phyloP scores from a whole-genome alignment of 2,329 filamentous ascomycete genomes.

The Lecanosticta acicola region DNA sequence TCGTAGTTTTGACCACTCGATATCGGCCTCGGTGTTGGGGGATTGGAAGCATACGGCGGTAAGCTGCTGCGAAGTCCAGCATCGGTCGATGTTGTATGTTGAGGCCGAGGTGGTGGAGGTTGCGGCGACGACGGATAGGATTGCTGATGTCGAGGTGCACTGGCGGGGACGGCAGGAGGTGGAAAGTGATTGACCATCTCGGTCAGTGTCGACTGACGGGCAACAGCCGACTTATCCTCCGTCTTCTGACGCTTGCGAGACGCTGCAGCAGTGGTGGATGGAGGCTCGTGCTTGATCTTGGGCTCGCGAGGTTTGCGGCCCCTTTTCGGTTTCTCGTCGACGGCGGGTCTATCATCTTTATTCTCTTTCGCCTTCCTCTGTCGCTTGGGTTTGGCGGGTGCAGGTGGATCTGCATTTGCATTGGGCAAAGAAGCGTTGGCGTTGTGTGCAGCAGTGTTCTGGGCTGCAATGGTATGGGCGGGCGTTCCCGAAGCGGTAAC shows the following conservation, averaged over 20 bases:
- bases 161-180: conserved; percentile 18
- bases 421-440: conserved; percentile 23
- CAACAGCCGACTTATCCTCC: conserved; percentile 28
- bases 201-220: conserved; percentile 38
- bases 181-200: conserved; percentile 35
- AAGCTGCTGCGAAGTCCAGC: conserved; percentile 26
- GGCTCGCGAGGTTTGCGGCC: conserved; percentile 41
- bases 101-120: conserved; percentile 22
- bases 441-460: conserved; percentile 18
- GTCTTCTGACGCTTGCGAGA: conserved; percentile 47
- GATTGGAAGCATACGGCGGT: conserved; percentile 38
- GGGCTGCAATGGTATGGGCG: too few relatives aligned
- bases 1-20: conserved; percentile 82
- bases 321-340: conserved; percentile 42
- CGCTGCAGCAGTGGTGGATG: conserved; percentile 34
- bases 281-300: conserved; percentile 39
- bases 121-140: conserved; percentile 21
- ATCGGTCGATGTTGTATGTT: conserved; percentile 16
- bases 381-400: conserved; percentile 32
- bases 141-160: conserved; percentile 12
- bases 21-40: conserved; percentile 38
- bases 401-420: conserved; percentile 34
- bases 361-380: conserved; percentile 40
- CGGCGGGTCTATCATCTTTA: conserved; percentile 27
- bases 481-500: conserved; percentile 24